Conservation (phyloP, 371 early-diverging fungal genomes). For the Apophysomyces ossiformis region DNA sequence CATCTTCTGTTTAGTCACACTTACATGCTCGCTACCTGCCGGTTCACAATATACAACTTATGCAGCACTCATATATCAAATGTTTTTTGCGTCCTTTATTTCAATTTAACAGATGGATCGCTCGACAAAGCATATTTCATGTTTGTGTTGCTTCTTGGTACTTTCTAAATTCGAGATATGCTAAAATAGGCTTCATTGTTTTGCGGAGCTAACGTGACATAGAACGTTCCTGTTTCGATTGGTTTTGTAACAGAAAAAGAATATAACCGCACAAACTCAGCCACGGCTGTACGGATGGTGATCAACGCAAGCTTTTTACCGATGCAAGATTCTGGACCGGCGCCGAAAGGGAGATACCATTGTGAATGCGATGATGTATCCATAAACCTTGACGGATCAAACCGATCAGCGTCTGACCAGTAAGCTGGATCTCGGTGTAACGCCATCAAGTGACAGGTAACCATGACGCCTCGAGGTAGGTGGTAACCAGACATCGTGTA, state of each 20-base stretch:
- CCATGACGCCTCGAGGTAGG: background rate
- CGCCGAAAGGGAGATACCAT: conserved; percentile 3
- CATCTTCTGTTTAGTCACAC: too few species aligned
- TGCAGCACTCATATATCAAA: too few species aligned
- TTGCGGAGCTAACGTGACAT: background rate
- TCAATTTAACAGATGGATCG: too few species aligned
- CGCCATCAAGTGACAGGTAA: background rate
- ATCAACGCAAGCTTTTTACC: conserved; percentile 1
- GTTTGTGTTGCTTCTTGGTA: background rate
- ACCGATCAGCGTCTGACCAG: background rate
- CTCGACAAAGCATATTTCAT: too few species aligned
- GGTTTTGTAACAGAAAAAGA: background rate
- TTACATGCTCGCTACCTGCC: too few species aligned
- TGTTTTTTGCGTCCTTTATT: too few species aligned
- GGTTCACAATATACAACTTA: too few species aligned
- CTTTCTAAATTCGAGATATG: background rate
- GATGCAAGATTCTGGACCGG: background rate
- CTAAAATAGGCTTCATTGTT: background rate
- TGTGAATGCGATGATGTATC: background rate
- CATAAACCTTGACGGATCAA: conserved; percentile 2
- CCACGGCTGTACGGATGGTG: background rate
- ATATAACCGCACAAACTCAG: background rate
- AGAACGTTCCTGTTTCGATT: background rate
- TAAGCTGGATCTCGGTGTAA: background rate
- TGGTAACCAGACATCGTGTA: conserved; percentile 3